Base-by-base conservation (phyloP, 768 basidiomycete species). In the Serendipita sp. region DNA sequence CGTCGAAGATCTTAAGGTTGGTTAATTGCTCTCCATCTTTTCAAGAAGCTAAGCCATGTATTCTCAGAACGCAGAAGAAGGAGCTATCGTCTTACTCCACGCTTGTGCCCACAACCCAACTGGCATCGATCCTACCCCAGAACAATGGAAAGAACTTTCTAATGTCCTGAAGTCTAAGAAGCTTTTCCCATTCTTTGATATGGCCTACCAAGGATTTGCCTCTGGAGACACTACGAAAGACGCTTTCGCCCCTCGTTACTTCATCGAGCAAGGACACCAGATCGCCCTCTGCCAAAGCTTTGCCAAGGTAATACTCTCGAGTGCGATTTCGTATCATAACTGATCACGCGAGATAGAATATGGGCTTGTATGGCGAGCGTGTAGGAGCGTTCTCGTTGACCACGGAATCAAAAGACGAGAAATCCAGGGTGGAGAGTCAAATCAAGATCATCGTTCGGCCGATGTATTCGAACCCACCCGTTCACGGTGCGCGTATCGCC, bases 121-220 rank as follows among this genome's bases (percentile, higher is more conserved):
- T 44, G 95, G 96, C 67, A 83, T 98, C 69, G 96, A 99, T 77
- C 94, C 92, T 35, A 96, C 94, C 8, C 83, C 80, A 24, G 86
- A 84, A 60, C 93, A 99, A 77, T 99, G 96, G 96, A 81, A 80
- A 67, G 83, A 89, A 73, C 85, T 99, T 67, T 92, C 89, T 47
- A 82, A 92, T 70, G 78, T 98, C 66, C 76, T 95, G 69, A 85
- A 89, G 71, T 69, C 92, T 78, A 90, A 83, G 79, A 83, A 85
- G 68, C 82, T 95, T 70, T 95, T 97, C 85, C 89, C 95, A 63
- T 92, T 97, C 84, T 97, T 98, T 74, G 96, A 99, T 76, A 97
- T 97, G 93, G 95, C 96, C 15, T 99, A 99, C 79, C 92, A 96
- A 76, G 96, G 96, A 63, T 99, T 99, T 74, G 95, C 96, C 41